phyloP scores from a whole-genome alignment of 2,329 filamentous ascomycete genomes.

The Pseudocercospora crystallina region DNA sequence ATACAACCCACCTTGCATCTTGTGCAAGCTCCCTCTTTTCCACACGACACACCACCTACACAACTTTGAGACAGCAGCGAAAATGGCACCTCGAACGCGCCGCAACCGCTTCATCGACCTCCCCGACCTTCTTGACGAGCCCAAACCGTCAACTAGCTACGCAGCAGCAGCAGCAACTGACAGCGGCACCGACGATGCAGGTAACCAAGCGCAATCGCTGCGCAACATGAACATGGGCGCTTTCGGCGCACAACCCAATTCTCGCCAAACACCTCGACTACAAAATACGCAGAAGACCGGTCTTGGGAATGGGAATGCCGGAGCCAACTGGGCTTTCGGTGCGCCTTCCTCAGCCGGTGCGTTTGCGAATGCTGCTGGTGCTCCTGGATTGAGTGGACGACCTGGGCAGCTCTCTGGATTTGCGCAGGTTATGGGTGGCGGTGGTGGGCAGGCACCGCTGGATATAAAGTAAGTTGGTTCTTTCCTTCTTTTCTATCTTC shows the following conservation, averaged over 20 bases:
- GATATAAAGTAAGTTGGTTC: conserved; percentile 37
- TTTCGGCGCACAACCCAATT: conserved; percentile 43
- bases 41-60: too few species aligned
- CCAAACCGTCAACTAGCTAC: too few species aligned
- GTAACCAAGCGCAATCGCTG: conserved; percentile 41
- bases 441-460: conserved; percentile 30
- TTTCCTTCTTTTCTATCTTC: background rate
- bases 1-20: too few species aligned
- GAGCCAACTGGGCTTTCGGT: conserved; percentile 58
- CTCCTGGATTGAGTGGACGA: conserved; percentile 25
- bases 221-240: conserved; percentile 53
- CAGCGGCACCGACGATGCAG: conserved; percentile 19
- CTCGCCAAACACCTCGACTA: conserved; percentile 30
- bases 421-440: conserved; percentile 37
- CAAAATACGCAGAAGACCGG: conserved; percentile 35
- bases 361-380: conserved; percentile 21
- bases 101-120: conserved; percentile 13
- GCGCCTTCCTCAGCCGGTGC: conserved; percentile 52
- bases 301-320: conserved; percentile 48
- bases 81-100: too few species aligned
- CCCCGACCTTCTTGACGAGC: conserved; percentile 1
- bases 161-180: conserved; percentile 15
- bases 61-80: too few species aligned
- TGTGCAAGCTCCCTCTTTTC: too few species aligned
- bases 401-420: conserved; percentile 34